A percentile compares a stretch with the other conserved stretches of the same genome.
Evolutionary conservation across 306 rosid genomes (phyloP).

Genomic region (Casuarina glauca): DNA sequence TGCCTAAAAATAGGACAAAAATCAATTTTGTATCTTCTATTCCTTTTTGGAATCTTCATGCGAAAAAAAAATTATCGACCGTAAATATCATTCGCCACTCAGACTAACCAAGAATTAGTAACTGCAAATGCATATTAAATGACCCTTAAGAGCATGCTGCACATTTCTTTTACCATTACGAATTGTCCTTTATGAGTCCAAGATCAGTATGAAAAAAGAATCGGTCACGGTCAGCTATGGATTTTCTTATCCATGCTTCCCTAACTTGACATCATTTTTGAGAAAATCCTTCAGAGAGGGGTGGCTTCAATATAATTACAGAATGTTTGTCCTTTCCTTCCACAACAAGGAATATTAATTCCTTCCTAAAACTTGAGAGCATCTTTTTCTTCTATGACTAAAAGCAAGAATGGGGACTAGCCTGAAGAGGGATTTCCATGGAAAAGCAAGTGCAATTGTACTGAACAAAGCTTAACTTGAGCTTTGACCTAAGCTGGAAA

Average conservation of each 20-base stretch:
- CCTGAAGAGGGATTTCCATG: too few species aligned
- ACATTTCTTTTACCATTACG: background rate
- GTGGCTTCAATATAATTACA: too few species aligned
- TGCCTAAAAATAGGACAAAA: background rate
- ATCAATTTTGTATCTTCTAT: background rate
- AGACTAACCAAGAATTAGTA: background rate
- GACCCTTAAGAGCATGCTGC: background rate
- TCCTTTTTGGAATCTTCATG: background rate
- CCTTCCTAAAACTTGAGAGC: background rate
- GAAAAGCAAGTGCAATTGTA: too few species aligned
- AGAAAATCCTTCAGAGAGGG: background rate
- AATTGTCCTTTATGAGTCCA: background rate
- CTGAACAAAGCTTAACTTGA: too few species aligned
- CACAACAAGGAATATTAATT: too few species aligned
- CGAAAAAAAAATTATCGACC: background rate
- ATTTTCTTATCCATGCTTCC: background rate
- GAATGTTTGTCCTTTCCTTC: too few species aligned
- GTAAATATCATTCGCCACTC: background rate
- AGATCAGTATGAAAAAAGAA: background rate
- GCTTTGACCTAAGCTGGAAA: too few species aligned
- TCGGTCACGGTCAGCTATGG: background rate
- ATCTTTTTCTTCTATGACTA: too few species aligned
- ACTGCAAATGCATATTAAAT: background rate
- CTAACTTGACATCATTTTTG: background rate
- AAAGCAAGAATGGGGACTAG: too few species aligned